Conservation (phyloP, 768 basidiomycete species). For the Hericium rajendrae region DNA sequence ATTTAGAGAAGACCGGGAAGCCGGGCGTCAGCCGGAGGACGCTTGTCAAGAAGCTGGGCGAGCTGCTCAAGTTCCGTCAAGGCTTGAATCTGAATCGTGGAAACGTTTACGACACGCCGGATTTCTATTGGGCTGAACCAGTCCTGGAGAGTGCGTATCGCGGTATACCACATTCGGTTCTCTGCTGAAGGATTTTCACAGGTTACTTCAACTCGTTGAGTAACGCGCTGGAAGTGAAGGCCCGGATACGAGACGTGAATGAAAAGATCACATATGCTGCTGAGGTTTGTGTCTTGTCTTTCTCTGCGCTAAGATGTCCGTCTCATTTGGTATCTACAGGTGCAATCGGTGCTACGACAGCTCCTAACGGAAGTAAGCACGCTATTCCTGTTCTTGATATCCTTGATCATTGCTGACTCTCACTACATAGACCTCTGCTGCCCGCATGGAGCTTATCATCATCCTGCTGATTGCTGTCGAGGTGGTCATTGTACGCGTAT, state of each 20-base stretch:
- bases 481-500: slow-evolving; percentile 68
- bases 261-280: slow-evolving; percentile 90
- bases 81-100: slow-evolving; percentile 83
- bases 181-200: slow-evolving; percentile 18
- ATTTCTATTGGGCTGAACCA: slow-evolving; percentile 94
- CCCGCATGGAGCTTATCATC: slow-evolving; percentile 93
- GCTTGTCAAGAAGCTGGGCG: slow-evolving; percentile 87
- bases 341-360: slow-evolving; percentile 84
- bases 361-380: slow-evolving; percentile 69
- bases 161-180: neutral
- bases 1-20: slow-evolving; percentile 69
- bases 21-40: slow-evolving; percentile 74
- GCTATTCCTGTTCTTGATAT: neutral
- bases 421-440: slow-evolving; percentile 59
- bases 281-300: slow-evolving; percentile 37
- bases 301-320: neutral
- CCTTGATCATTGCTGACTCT: neutral
- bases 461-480: slow-evolving; percentile 92
- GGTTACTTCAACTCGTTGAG: slow-evolving; percentile 81
- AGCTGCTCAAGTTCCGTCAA: slow-evolving; percentile 87
- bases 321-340: slow-evolving; percentile 26
- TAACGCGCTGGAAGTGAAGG: slow-evolving; percentile 77
- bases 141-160: slow-evolving; percentile 62
- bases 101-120: slow-evolving; percentile 81
- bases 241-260: slow-evolving; percentile 73